Evolutionary conservation across 2,329 filamentous ascomycete species (phyloP).

Genomic region (Alternaria tenuissima): DNA sequence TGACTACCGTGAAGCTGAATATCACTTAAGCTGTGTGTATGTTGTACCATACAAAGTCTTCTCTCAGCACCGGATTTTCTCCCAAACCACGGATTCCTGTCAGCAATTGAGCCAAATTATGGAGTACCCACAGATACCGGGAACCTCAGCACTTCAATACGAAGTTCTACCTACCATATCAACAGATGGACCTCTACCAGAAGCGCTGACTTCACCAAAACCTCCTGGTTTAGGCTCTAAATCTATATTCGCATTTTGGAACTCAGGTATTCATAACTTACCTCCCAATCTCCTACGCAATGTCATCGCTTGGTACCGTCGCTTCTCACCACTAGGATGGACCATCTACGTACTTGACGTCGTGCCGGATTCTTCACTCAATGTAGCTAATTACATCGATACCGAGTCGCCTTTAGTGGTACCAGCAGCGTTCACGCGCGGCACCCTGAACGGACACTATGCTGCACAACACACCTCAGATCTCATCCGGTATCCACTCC

Average conservation of each 20-base stretch:
- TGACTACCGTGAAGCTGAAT: not conserved
- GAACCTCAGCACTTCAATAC: not conserved
- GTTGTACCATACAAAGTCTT: not conserved
- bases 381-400: conserved; percentile 61
- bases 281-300: conserved; percentile 63
- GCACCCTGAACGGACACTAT: conserved; percentile 60
- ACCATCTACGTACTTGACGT: conserved; percentile 61
- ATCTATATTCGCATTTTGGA: conserved; percentile 68
- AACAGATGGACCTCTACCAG: conserved; percentile 11
- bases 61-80: not conserved
- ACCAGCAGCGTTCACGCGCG: conserved; percentile 61
- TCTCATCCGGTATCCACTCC: conserved; percentile 64
- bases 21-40: not conserved
- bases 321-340: conserved; percentile 63
- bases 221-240: conserved; percentile 55
- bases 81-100: not conserved
- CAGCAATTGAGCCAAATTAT: not conserved
- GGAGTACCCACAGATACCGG: not conserved
- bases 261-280: conserved; percentile 59
- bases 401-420: conserved; percentile 55
- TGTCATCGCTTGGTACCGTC: conserved; percentile 62
- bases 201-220: conserved; percentile 32
- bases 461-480: conserved; percentile 65
- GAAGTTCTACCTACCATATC: not conserved
- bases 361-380: conserved; percentile 54